phyloP scores from a whole-genome alignment of 73 alveolate species.

The Paramecium pentaurelia region DNA sequence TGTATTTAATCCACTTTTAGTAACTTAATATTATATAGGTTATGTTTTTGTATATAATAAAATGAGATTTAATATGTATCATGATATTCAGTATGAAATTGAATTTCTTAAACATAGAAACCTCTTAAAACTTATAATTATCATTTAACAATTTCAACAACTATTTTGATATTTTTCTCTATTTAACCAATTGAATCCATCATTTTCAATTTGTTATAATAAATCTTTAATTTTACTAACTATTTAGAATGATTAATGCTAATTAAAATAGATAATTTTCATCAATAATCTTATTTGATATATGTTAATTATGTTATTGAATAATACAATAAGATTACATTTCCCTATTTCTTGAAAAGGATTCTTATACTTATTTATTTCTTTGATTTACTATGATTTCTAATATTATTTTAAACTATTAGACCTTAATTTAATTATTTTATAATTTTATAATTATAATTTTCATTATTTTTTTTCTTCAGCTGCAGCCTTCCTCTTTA shows the following conservation, averaged over 20 bases:
- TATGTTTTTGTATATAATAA: background rate
- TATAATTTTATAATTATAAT: background rate
- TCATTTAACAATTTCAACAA: too few relatives aligned
- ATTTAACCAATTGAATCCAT: background rate
- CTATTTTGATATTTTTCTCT: background rate
- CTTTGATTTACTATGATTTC: background rate
- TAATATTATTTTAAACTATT: background rate
- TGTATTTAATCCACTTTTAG: background rate
- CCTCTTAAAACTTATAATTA: background rate
- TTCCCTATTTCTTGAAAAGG: background rate
- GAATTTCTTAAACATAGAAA: background rate
- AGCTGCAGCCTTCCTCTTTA: background rate
- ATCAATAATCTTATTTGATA: background rate
- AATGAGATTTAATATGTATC: background rate
- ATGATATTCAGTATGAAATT: background rate
- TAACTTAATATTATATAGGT: background rate
- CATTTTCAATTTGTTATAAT: background rate
- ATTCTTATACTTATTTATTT: background rate
- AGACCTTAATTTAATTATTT: background rate
- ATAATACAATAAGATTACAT: too few relatives aligned
- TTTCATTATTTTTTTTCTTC: constrained; percentile 18
- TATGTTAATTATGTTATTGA: too few relatives aligned
- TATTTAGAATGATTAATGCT: background rate
- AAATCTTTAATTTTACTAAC: background rate
- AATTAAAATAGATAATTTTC: background rate